Conservation (phyloP, 2,329 filamentous ascomycete genomes). For the Colletotrichum melonis region DNA sequence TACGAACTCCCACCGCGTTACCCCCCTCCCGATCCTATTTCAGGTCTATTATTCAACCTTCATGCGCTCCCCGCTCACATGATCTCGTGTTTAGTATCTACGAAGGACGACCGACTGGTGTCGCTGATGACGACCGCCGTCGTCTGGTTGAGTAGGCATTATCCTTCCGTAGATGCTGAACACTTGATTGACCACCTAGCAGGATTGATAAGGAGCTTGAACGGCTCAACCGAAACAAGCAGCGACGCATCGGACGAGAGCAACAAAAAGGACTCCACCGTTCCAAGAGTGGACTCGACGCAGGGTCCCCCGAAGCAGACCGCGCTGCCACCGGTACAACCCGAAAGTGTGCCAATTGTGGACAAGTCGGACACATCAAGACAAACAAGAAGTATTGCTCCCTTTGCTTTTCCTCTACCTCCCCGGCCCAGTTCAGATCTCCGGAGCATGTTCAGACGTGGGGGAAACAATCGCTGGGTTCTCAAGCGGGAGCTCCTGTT, state of each 20-base stretch:
- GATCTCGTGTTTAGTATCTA: slow-evolving; percentile 36
- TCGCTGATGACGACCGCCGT: slow-evolving; percentile 35
- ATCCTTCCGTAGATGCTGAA: slow-evolving; percentile 25
- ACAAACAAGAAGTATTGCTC: slow-evolving; percentile 93
- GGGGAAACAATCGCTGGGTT: slow-evolving; percentile 27
- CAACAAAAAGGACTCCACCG: slow-evolving; percentile 80
- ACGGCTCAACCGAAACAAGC: slow-evolving; percentile 90
- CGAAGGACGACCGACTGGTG: slow-evolving; percentile 36
- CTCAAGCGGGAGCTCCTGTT: slow-evolving; percentile 17
- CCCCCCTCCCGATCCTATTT: slow-evolving; percentile 25
- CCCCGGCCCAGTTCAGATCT: slow-evolving; percentile 22
- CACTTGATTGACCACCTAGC: slow-evolving; percentile 40
- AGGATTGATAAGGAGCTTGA: slow-evolving; percentile 81
- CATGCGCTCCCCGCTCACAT: slow-evolving; percentile 36
- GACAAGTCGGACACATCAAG: slow-evolving; percentile 96
- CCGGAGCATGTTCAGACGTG: slow-evolving; percentile 31
- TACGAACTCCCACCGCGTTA: slow-evolving; percentile 23
- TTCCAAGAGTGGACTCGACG: slow-evolving; percentile 47
- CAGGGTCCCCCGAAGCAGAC: slow-evolving; percentile 64
- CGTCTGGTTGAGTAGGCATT: slow-evolving; percentile 36
- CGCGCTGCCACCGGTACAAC: slow-evolving; percentile 74
- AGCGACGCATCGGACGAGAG: slow-evolving; percentile 88
- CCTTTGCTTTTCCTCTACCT: slow-evolving; percentile 42
- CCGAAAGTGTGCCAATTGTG: slow-evolving; percentile 97
- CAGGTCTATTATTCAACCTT: slow-evolving; percentile 27